Conservation (phyloP, 2,329 filamentous ascomycete genomes). For the Aspergillus luchuensis region DNA sequence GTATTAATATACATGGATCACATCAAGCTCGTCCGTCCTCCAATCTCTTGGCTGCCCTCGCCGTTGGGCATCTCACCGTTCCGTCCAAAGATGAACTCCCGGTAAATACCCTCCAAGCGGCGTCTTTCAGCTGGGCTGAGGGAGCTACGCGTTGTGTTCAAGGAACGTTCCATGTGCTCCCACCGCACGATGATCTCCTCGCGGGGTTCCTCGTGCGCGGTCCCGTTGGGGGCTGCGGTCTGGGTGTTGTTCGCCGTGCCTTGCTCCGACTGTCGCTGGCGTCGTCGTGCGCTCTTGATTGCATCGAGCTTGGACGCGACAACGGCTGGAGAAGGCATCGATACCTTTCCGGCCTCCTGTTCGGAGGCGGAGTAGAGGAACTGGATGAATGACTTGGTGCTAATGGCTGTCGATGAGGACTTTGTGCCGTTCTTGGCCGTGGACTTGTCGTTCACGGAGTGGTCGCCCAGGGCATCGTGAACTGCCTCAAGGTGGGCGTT, state of each 20-base stretch:
- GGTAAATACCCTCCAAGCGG: conserved; percentile 78
- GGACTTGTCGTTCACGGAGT: conserved; percentile 49
- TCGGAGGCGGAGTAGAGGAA: conserved; percentile 72
- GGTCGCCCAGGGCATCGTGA: conserved; percentile 78
- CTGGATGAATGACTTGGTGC: conserved; percentile 65
- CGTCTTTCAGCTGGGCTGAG: conserved; percentile 77
- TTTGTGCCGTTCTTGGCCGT: conserved; percentile 32
- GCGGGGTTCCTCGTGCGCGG: conserved; percentile 35
- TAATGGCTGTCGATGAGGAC: conserved; percentile 35
- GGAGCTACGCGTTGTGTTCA: conserved; percentile 76
- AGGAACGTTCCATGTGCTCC: conserved; percentile 77
- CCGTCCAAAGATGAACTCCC: conserved; percentile 87
- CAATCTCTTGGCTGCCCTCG: conserved; percentile 87
- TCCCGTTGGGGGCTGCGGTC: conserved; percentile 27
- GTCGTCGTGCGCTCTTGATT: conserved; percentile 71
- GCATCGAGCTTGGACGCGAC: conserved; percentile 80
- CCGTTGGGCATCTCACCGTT: conserved; percentile 96
- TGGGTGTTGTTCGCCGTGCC: conserved; percentile 21
- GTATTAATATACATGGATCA: conserved; percentile 40
- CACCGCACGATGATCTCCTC: conserved; percentile 80
- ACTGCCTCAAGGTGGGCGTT: conserved; percentile 97
- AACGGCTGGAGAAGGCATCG: conserved; percentile 73
- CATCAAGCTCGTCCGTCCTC: conserved; percentile 92
- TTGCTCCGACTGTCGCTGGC: conserved; percentile 57
- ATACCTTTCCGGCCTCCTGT: conserved; percentile 57